These are phyloP conservation scores for Penicillium olsonii DNA, from an alignment of 2,329 filamentous ascomycete genomes.

Conservation along the genomic window DNA sequence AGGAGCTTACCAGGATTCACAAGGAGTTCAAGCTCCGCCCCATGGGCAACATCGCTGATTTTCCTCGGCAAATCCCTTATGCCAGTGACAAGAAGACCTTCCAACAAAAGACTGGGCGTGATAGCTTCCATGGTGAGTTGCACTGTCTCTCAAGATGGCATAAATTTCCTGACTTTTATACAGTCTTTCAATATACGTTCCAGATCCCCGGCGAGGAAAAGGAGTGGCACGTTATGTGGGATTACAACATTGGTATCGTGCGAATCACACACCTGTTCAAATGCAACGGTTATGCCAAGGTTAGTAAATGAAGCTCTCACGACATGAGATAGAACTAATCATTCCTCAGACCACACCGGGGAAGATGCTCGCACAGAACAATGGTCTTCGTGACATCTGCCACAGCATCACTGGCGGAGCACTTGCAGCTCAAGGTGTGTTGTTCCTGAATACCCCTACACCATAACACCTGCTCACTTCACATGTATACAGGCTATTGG, in stretches of 20 bases:
- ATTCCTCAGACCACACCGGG: constrained; percentile 77
- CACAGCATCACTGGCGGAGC: constrained; percentile 94
- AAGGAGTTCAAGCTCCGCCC: constrained; percentile 67
- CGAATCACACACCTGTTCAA: constrained; percentile 96
- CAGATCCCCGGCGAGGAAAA: constrained; percentile 65
- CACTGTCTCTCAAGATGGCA: too few relatives aligned
- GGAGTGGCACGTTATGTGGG: constrained; percentile 85
- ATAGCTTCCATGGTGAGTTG: constrained; percentile 82
- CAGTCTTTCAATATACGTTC: constrained; percentile 71
- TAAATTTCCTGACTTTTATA: constrained; percentile 4
- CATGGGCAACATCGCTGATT: constrained; percentile 60
- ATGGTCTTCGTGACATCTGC: constrained; percentile 82
- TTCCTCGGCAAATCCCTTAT: constrained; percentile 81
- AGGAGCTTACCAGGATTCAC: constrained; percentile 59
- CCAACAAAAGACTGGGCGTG: constrained; percentile 78
- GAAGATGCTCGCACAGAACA: constrained; percentile 76
- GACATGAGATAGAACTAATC: not conserved
- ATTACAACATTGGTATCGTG: constrained; percentile 92
- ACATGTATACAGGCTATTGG: constrained; percentile 80
- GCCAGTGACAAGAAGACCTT: constrained; percentile 93
- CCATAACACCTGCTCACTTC: constrained; percentile 10
- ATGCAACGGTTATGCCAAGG: constrained; percentile 83
- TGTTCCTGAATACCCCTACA: not conserved
- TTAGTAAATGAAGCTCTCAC: constrained; percentile 39
- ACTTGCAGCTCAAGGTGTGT: constrained; percentile 80